These are phyloP conservation scores for Arbutus unedo DNA, from an alignment of 148 eudicot species.

Conservation along the genomic window DNA sequence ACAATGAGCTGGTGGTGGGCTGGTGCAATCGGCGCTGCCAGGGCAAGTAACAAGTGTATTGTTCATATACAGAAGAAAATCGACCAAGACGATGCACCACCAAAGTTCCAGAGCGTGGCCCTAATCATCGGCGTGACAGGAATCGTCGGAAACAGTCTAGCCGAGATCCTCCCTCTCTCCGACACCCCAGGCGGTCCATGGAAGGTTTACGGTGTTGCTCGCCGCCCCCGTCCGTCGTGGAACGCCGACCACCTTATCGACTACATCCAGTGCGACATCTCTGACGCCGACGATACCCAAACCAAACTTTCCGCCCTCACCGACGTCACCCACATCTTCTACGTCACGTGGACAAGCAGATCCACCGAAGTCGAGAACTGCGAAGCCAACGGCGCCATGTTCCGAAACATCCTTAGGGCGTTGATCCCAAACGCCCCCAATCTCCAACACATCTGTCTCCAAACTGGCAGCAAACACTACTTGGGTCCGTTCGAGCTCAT, in stretches of 20 bases:
- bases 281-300: constrained; percentile 38
- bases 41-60: no score
- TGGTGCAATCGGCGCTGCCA: no score
- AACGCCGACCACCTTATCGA: constrained; percentile 56
- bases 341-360: constrained; percentile 56
- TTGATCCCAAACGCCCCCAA: constrained; percentile 59
- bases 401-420: constrained; percentile 46
- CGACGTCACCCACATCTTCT: constrained; percentile 70
- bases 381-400: constrained; percentile 53
- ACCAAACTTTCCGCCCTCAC: constrained; percentile 41
- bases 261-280: constrained; percentile 63
- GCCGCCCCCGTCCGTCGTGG: constrained; percentile 64
- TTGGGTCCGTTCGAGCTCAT: constrained; percentile 27
- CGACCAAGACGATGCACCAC: constrained; percentile 34
- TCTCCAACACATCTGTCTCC: constrained; percentile 60
- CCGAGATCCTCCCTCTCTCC: constrained; percentile 61
- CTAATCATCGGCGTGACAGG: constrained; percentile 68
- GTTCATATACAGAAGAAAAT: constrained; percentile 35
- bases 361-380: constrained; percentile 43
- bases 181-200: constrained; percentile 84
- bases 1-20: no score
- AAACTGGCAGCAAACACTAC: constrained; percentile 52
- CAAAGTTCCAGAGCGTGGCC: constrained; percentile 51
- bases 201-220: constrained; percentile 79
- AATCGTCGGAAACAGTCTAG: constrained; percentile 67